Evolutionary conservation across 73 alveolate species (phyloP), one percentile per base, ranked within the genome.

Genomic region (Paramecium biaurelia): DNA sequence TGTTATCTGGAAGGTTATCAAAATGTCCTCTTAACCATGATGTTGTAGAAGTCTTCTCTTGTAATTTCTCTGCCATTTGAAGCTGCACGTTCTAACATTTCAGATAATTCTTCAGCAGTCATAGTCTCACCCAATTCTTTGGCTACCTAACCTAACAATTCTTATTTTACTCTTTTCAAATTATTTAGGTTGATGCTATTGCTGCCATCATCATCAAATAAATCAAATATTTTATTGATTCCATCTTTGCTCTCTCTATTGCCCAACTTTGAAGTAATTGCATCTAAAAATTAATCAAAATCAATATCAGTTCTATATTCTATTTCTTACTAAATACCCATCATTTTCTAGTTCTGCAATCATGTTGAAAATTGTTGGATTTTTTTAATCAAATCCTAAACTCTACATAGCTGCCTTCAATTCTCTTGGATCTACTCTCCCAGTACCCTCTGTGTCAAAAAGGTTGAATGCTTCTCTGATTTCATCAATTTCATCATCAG

Each of bases 381-480:
- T 98, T 94, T 98, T 97, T 63, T 95, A 93, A 93, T 98, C 99
- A 92, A 96, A 98, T 57, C 99, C 99, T 68, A 98, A 92, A 76
- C 97, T 92, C 90, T 96, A 93, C 99, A 98, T 98, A 76, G 99
- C 99, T 34, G 99, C 99, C 93, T 97, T 98, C 67, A 98, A 96
- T 95, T 98, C 99, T 86, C 95, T 92, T 82, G 99, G 99, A 90
- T 98, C 99, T 23, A 98, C 97, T 92, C 96, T 96, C 15, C 99
- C 99, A 56, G 99, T 93, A 30, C 99, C 99, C 57, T 96, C 99
- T 15, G 98, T 92, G 92, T 96, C 99, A 92, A 96, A 96, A 85
- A 98, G 96, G 93, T 98, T 98, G 98, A 98, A 98, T 43, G 99
- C 99, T 86, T 98, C 99, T 53, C 99, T 93, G 86, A 98, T 97